Evolutionary conservation across 176 grass and related monocot genomes (phyloP).

Genomic region (Zea luxurians): DNA sequence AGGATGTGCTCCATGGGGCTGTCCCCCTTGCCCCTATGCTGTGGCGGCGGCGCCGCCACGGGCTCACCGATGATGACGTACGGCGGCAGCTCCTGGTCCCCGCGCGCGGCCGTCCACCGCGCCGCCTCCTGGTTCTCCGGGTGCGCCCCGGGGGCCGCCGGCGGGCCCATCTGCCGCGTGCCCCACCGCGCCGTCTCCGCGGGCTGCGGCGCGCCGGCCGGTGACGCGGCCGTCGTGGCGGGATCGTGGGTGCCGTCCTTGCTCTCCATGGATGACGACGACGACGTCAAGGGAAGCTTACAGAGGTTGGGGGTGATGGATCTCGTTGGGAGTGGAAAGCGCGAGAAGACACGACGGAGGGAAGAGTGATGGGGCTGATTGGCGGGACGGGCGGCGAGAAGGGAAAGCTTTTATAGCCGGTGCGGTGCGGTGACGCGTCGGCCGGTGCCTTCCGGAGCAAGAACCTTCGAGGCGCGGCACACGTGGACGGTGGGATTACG

Average conservation of each 20-base stretch:
- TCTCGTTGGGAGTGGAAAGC: neutral
- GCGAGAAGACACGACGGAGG: neutral
- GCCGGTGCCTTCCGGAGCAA: constrained; percentile 31
- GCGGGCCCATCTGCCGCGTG: constrained; percentile 73
- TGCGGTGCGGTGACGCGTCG: constrained; percentile 11
- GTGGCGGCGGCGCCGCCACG: neutral
- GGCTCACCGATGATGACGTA: constrained; percentile 59
- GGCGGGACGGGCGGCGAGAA: neutral
- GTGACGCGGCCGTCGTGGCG: neutral
- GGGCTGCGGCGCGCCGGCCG: constrained; percentile 36
- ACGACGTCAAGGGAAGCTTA: neutral
- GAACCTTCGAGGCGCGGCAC: constrained; percentile 30
- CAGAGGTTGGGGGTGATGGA: neutral
- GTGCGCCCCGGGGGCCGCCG: constrained; percentile 66
- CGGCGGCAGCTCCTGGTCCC: constrained; percentile 72
- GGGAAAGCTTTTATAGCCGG: neutral
- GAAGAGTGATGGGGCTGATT: neutral
- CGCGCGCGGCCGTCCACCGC: constrained; percentile 47
- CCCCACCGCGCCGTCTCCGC: constrained; percentile 58
- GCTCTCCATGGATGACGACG: constrained; percentile 31
- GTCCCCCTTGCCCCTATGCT: constrained; percentile 24
- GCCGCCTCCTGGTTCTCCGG: constrained; percentile 77
- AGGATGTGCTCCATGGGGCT: constrained; percentile 87
- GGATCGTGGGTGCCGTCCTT: constrained; percentile 31
- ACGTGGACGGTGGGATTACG: constrained; percentile 18